A percentile compares a stretch with the other conserved stretches of the same genome.
Evolutionary conservation across 495 filamentous ascomycete genomes (phyloP).

Genomic region (Letharia columbiana): DNA sequence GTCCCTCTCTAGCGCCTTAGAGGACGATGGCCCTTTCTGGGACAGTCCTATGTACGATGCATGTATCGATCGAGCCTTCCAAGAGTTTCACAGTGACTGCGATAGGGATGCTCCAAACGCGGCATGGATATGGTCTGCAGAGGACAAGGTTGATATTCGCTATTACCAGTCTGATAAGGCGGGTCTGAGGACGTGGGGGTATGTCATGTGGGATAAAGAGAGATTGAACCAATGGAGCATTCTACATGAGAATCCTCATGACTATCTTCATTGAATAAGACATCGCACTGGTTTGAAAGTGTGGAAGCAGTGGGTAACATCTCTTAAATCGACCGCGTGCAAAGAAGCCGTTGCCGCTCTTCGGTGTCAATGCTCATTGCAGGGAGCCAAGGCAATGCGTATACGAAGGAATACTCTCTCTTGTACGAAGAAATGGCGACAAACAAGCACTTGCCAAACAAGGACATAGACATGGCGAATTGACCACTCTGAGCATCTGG

Average conservation of each 20-base stretch:
- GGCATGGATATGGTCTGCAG: not conserved
- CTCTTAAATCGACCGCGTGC: too few relatives aligned
- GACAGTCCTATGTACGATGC: not conserved
- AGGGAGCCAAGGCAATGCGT: too few relatives aligned
- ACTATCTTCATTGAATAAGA: not conserved
- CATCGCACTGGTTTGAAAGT: too few relatives aligned
- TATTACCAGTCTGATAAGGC: not conserved
- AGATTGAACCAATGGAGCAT: not conserved
- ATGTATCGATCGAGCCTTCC: too few relatives aligned
- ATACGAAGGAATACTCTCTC: too few relatives aligned
- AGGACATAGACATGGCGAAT: too few relatives aligned
- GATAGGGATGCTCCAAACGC: not conserved
- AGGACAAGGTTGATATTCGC: not conserved
- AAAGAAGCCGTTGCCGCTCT: too few relatives aligned
- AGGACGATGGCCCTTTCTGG: not conserved
- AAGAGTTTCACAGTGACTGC: not conserved
- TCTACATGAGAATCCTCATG: not conserved
- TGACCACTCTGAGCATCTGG: too few relatives aligned
- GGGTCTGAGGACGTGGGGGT: not conserved
- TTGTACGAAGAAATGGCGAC: too few relatives aligned
- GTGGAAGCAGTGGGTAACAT: too few relatives aligned
- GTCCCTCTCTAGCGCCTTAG: not conserved
- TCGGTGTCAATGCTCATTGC: too few relatives aligned
- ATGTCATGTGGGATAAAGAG: constrained; percentile 7
- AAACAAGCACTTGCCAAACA: too few relatives aligned